Conservation (phyloP, 2,329 filamentous ascomycete species). For the Podosphaera aphanis region DNA sequence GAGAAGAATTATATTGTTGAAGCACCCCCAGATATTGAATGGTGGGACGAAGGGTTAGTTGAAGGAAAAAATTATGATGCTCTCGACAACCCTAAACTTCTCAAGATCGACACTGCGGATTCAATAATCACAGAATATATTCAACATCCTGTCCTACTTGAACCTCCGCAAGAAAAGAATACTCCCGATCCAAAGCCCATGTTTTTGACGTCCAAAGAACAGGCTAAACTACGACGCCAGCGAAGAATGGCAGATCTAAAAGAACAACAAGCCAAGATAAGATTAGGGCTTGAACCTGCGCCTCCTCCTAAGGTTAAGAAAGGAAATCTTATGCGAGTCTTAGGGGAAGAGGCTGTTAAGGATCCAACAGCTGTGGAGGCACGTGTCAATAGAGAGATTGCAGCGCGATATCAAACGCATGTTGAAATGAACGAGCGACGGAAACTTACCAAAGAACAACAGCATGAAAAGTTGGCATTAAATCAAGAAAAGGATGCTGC, state of each 20-base stretch:
- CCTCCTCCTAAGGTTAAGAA: constrained; percentile 93
- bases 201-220: constrained; percentile 77
- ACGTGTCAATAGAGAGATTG: constrained; percentile 78
- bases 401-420: constrained; percentile 61
- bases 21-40: constrained; percentile 69
- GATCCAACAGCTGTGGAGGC: constrained; percentile 95
- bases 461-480: constrained; percentile 53
- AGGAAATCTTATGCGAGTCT: constrained; percentile 87
- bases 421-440: constrained; percentile 58
- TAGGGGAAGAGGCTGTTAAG: constrained; percentile 69
- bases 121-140: constrained; percentile 77
- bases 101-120: constrained; percentile 59
- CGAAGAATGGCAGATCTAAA: constrained; percentile 81
- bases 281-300: constrained; percentile 69
- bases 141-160: constrained; percentile 75
- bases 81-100: constrained; percentile 36
- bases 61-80: constrained; percentile 51
- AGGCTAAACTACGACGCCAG: constrained; percentile 73
- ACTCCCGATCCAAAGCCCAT: constrained; percentile 63
- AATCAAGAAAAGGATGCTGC: constrained; percentile 77
- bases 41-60: constrained; percentile 87
- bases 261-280: constrained; percentile 88
- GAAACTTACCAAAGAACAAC: constrained; percentile 71
- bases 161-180: constrained; percentile 76
- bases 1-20: constrained; percentile 80